A percentile compares a stretch with the other conserved stretches of the same genome.
Evolutionary conservation across 805 yeast species (phyloP).

Genomic region (Komagataella kurtzmanii): DNA sequence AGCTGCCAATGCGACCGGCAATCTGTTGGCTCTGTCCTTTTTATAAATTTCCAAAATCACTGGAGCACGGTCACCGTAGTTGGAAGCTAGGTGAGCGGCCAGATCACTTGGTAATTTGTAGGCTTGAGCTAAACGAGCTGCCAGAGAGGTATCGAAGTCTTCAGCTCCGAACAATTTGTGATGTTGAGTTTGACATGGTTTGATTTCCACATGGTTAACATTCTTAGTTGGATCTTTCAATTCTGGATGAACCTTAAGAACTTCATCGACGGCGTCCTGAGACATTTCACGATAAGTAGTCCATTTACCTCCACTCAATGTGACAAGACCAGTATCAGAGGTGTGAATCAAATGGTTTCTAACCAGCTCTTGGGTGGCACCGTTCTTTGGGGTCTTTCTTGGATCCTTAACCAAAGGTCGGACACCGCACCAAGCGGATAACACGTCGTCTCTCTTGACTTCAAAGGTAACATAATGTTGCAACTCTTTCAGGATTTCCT

Average conservation of each 20-base stretch:
- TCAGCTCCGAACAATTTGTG: constrained; percentile 69
- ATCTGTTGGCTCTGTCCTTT: constrained; percentile 36
- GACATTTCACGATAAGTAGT: constrained; percentile 98
- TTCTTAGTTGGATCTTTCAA: constrained; percentile 11
- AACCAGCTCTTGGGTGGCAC: constrained; percentile 76
- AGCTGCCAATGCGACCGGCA: constrained; percentile 42
- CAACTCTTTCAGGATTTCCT: constrained; percentile 75
- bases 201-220: constrained; percentile 7
- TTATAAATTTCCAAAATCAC: constrained; percentile 48
- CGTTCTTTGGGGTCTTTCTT: constrained; percentile 30
- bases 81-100: constrained; percentile 71
- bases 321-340: constrained; percentile 64
- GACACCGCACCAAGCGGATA: constrained; percentile 95
- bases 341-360: constrained; percentile 75
- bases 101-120: constrained; percentile 59
- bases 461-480: constrained; percentile 85
- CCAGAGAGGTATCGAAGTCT: constrained; percentile 58
- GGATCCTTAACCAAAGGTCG: constrained; percentile 90
- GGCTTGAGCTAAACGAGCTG: constrained; percentile 70
- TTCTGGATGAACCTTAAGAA: constrained; percentile 32
- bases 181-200: constrained; percentile 38
- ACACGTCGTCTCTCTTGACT: constrained; percentile 79
- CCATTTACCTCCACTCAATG: constrained; percentile 97
- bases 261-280: constrained; percentile 75
- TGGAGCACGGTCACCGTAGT: constrained; percentile 86